Conservation (phyloP, 352 stramenopile species). For the Phytophthora sp. region DNA sequence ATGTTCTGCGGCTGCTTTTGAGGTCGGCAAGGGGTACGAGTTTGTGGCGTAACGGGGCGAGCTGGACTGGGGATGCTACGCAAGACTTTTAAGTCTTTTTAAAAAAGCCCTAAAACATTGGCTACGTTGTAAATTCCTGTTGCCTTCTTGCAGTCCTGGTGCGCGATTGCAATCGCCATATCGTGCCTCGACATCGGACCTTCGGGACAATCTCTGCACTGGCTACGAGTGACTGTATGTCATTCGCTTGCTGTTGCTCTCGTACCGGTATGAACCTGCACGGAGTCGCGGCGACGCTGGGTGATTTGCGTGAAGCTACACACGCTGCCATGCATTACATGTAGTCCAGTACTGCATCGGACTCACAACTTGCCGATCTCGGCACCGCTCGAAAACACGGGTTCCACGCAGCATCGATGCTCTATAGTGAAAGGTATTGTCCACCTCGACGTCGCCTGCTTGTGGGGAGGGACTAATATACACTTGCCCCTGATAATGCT, state of each 20-base stretch:
- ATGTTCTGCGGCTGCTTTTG: too few species aligned
- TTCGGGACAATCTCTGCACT: constrained; percentile 35
- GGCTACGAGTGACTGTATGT: constrained; percentile 5
- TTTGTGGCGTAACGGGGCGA: constrained; percentile 13
- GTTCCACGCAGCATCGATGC: constrained; percentile 18
- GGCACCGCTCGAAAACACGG: constrained; percentile 14
- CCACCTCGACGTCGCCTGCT: constrained; percentile 23
- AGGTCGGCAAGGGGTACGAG: neutral
- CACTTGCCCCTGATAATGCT: neutral
- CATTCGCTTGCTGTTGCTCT: neutral
- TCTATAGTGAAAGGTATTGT: constrained; percentile 35
- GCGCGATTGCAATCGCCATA: constrained; percentile 14
- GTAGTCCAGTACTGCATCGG: neutral
- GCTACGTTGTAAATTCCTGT: too few species aligned
- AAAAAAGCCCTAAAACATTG: too few species aligned
- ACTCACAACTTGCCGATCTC: constrained; percentile 30
- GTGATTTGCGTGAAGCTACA: constrained; percentile 14
- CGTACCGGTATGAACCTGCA: too few species aligned
- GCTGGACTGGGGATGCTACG: constrained; percentile 26
- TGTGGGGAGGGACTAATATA: constrained; percentile 35
- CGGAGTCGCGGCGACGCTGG: too few species aligned
- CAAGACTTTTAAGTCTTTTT: too few species aligned
- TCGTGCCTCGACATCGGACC: constrained; percentile 32
- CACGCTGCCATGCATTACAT: constrained; percentile 1
- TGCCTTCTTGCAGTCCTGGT: constrained; percentile 14